Evolutionary conservation across 139 green algal genomes (phyloP).

Genomic region (Picochlorum sp.): DNA sequence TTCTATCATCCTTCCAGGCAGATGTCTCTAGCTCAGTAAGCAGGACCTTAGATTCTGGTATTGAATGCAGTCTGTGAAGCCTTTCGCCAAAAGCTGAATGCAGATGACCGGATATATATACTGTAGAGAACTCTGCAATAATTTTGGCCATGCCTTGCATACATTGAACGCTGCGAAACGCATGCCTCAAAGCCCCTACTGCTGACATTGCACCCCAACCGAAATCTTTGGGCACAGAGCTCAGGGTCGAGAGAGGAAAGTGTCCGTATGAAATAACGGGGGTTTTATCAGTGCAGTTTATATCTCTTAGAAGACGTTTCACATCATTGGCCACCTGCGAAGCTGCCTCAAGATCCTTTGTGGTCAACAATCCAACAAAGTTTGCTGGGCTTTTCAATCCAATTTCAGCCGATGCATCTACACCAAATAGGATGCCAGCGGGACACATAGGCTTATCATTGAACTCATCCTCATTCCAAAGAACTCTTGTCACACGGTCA

Average conservation of each 20-base stretch:
- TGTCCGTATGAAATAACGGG: slow-evolving; percentile 44
- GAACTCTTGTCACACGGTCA: background rate
- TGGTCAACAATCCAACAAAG: slow-evolving; percentile 38
- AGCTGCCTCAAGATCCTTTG: background rate
- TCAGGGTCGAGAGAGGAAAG: slow-evolving; percentile 41
- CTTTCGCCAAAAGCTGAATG: slow-evolving; percentile 47
- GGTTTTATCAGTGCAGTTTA: background rate
- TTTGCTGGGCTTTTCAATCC: slow-evolving; percentile 50
- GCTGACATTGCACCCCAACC: background rate
- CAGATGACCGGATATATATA: slow-evolving; percentile 54
- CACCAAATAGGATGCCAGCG: slow-evolving; percentile 29
- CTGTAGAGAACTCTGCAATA: slow-evolving; percentile 8
- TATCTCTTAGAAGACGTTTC: background rate
- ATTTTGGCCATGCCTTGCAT: background rate
- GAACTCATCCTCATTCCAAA: background rate
- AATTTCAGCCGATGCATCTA: slow-evolving; percentile 39
- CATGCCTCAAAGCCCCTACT: slow-evolving; percentile 3
- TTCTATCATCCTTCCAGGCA: slow-evolving; percentile 52
- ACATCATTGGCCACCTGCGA: background rate
- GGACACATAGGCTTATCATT: slow-evolving; percentile 14
- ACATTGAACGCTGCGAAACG: background rate
- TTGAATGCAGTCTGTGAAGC: slow-evolving; percentile 36
- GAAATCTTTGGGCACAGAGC: background rate
- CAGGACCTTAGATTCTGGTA: background rate
- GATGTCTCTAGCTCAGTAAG: slow-evolving; percentile 49